These are phyloP conservation scores for Mucor plumbeus DNA, from an alignment of 371 early-diverging fungal genomes.

Conservation along the genomic window DNA sequence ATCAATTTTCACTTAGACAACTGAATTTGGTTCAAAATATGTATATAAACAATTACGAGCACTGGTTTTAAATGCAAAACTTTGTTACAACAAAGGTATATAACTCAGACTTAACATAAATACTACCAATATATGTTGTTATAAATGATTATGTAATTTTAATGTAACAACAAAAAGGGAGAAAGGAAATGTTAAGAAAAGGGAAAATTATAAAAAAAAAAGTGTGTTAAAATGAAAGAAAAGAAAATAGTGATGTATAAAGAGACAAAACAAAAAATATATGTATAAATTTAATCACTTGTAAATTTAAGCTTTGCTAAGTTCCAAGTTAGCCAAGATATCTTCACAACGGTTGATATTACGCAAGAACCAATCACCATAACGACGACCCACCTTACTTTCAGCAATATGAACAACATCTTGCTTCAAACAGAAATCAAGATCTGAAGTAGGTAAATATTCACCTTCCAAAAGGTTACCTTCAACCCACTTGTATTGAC, in stretches of 20 bases:
- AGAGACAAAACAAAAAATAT: not conserved
- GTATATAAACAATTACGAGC: no score
- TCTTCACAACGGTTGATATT: slow-evolving; percentile 88
- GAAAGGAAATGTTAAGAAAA: no score
- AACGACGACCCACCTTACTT: slow-evolving; percentile 89
- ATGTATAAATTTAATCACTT: not conserved
- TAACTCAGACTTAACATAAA: no score
- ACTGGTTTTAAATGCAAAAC: no score
- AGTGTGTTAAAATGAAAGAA: no score
- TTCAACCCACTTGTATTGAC: slow-evolving; percentile 82
- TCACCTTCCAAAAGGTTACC: slow-evolving; percentile 83
- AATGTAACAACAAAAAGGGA: no score
- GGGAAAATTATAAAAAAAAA: no score
- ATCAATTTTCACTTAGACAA: no score
- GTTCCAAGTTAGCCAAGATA: slow-evolving; percentile 57
- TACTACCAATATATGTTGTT: no score
- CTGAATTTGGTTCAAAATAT: no score
- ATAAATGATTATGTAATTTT: no score
- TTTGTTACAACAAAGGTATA: no score
- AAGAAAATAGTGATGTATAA: not conserved
- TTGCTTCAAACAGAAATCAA: slow-evolving; percentile 91
- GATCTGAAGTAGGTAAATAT: slow-evolving; percentile 78
- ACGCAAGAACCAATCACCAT: slow-evolving; percentile 95
- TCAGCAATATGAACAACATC: slow-evolving; percentile 95
- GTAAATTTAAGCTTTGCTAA: slow-evolving; percentile 37